Conservation (phyloP, 805 yeast genomes). For the Metschnikowia hibisci region DNA sequence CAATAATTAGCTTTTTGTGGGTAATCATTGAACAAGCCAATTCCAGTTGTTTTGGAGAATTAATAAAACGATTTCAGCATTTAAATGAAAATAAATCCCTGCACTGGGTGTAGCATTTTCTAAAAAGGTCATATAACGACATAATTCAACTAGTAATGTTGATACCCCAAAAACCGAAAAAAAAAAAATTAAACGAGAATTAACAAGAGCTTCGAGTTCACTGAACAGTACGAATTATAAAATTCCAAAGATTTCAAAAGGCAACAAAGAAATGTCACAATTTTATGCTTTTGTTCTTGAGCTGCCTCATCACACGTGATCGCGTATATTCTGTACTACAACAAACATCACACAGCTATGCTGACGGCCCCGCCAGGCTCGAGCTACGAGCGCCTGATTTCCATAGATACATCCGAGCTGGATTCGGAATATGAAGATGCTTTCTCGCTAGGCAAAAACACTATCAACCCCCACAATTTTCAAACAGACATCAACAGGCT, state of each 20-base stretch:
- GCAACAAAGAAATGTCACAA: too few relatives aligned
- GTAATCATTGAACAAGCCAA: not conserved
- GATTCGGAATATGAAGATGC: not conserved
- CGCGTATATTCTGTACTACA: not conserved
- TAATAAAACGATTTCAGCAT: not conserved
- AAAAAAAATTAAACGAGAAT: too few relatives aligned
- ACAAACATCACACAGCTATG: not conserved
- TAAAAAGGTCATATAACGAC: too few relatives aligned
- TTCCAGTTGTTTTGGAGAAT: not conserved
- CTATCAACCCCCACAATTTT: constrained; percentile 8
- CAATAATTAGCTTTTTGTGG: constrained; percentile 19
- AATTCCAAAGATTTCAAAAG: too few relatives aligned
- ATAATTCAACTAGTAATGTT: too few relatives aligned
- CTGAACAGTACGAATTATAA: too few relatives aligned
- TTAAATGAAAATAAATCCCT: too few relatives aligned
- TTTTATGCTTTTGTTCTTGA: too few relatives aligned
- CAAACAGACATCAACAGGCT: constrained; percentile 23
- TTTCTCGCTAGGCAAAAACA: constrained; percentile 14
- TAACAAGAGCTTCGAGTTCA: too few relatives aligned
- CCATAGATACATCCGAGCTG: constrained; percentile 19
- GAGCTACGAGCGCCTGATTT: constrained; percentile 20
- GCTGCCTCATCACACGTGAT: constrained; percentile 1
- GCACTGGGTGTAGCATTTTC: too few relatives aligned
- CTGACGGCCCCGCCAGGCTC: constrained; percentile 7
- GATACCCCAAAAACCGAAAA: too few relatives aligned